Base-by-base conservation (phyloP, 1,284 basidiomycete genomes). In the Leccinum subrobustum region DNA sequence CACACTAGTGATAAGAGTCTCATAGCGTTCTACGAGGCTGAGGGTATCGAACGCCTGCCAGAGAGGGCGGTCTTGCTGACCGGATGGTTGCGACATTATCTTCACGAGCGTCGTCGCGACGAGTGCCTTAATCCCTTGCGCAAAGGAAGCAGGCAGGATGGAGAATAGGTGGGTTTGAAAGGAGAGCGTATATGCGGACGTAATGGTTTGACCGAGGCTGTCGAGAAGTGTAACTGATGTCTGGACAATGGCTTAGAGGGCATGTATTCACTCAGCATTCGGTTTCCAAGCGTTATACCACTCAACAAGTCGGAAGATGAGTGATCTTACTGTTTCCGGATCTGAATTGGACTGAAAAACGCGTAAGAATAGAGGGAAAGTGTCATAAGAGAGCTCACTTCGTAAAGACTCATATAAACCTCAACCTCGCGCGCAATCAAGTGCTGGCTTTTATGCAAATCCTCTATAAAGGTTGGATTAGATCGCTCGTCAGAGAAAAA, bases 1-100 rank as follows among this genome's bases (percentile, higher is more conserved):
- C 2, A 95, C 89, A 59, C 86, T 87, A 29, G 90, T 87, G 27
- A 97, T 83, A 56, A 94, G 85, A 2, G 87, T 86, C 65, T 95
- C 92, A 70, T 93, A 96, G 31, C 93, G 85, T 61, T 95, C 91
- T 31, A 94, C 79, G 12, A 96, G 78, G 2, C 91, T 91, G 0
- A 97, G 81, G 2, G 82, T 78, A 57, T 91, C 87, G 52, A 95
- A 87, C 0, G 84, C 79, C 16, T 76, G 77, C 89, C 89, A 92
- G 29, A 84, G 71, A 20, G 73, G 63, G 4, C 66, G 71, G 50
- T 73, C 75, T 50, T 73, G 74, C 9, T 73, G 73, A 51, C 74
- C 69, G n/a, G 71, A 64, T 14, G 72, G 60, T 16, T 65, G 66
- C 2, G 61, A 64, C 20, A 76, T 70, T 29, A 74, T 69, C 25